These are phyloP conservation scores for Zygosaccharomyces rouxii DNA, from an alignment of 805 yeast genomes.

Conservation along the genomic window DNA sequence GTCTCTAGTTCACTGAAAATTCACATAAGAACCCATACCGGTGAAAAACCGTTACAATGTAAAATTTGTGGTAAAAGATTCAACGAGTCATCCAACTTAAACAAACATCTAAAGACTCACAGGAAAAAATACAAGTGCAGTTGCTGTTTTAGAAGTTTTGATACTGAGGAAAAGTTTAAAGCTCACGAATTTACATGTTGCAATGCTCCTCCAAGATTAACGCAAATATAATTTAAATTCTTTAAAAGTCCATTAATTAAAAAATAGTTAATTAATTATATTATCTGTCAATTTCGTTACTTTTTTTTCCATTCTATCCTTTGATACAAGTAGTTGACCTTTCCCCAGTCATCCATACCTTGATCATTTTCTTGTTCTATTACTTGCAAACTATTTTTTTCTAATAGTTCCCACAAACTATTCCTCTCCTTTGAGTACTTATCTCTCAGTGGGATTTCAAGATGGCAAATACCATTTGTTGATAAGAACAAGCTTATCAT, in stretches of 20 bases:
- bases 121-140: constrained; percentile 48
- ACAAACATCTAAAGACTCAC: constrained; percentile 84
- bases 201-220: not conserved
- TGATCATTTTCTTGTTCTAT: constrained; percentile 43
- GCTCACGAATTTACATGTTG: constrained; percentile 36
- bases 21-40: constrained; percentile 83
- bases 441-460: constrained; percentile 73
- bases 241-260: not conserved
- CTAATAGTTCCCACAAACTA: constrained; percentile 52
- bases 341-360: constrained; percentile 87
- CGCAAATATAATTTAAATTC: not conserved
- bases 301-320: constrained; percentile 26
- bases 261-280: not conserved
- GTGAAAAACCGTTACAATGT: constrained; percentile 81
- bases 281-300: not conserved
- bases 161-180: constrained; percentile 39
- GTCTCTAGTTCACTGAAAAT: constrained; percentile 79
- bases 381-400: constrained; percentile 30
- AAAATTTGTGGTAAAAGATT: constrained; percentile 80
- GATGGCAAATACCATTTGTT: constrained; percentile 41
- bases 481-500: constrained; percentile 54
- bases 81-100: constrained; percentile 82
- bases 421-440: constrained; percentile 63
- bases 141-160: constrained; percentile 50
- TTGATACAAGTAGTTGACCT: constrained; percentile 49